These are phyloP conservation scores for Malus hybrid DNA, from an alignment of 331 rosid genomes.

Conservation along the genomic window DNA sequence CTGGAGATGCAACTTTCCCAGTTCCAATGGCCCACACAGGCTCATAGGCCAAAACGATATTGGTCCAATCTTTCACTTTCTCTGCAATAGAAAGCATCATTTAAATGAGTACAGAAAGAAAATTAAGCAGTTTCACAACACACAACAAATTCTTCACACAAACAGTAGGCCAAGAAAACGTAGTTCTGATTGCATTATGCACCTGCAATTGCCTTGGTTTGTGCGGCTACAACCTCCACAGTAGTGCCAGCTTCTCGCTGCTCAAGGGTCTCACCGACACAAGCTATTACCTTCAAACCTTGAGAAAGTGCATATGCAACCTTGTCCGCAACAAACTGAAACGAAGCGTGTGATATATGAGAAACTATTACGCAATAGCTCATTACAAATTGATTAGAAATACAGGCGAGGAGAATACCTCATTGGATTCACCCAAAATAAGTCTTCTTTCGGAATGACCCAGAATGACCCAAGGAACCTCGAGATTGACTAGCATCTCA, in stretches of 20 bases:
- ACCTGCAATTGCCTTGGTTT: slow-evolving; percentile 98
- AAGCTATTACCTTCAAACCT: slow-evolving; percentile 93
- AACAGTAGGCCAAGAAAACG: not conserved
- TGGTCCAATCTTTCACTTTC: slow-evolving; percentile 27
- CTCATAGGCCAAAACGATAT: slow-evolving; percentile 47
- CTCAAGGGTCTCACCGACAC: slow-evolving; percentile 98
- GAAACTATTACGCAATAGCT: not conserved
- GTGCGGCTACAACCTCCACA: slow-evolving; percentile 65
- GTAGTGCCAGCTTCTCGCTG: slow-evolving; percentile 91
- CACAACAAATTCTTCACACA: not conserved
- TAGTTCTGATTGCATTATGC: slow-evolving; percentile 18
- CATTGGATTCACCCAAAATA: slow-evolving; percentile 68
- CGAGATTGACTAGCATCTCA: slow-evolving; percentile 86
- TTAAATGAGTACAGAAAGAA: not conserved
- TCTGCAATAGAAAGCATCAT: slow-evolving; percentile 31
- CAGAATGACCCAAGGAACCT: slow-evolving; percentile 85
- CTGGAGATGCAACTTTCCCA: slow-evolving; percentile 72
- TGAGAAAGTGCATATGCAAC: slow-evolving; percentile 90
- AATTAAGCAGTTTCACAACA: not conserved
- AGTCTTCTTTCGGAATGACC: slow-evolving; percentile 93
- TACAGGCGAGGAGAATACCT: slow-evolving; percentile 31
- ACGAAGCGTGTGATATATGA: not conserved
- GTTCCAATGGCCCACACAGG: slow-evolving; percentile 62
- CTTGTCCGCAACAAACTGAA: slow-evolving; percentile 85
- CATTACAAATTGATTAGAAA: not conserved